Base-by-base conservation (phyloP, 495 filamentous ascomycete genomes). In the Sabuloglossum arenarium region DNA sequence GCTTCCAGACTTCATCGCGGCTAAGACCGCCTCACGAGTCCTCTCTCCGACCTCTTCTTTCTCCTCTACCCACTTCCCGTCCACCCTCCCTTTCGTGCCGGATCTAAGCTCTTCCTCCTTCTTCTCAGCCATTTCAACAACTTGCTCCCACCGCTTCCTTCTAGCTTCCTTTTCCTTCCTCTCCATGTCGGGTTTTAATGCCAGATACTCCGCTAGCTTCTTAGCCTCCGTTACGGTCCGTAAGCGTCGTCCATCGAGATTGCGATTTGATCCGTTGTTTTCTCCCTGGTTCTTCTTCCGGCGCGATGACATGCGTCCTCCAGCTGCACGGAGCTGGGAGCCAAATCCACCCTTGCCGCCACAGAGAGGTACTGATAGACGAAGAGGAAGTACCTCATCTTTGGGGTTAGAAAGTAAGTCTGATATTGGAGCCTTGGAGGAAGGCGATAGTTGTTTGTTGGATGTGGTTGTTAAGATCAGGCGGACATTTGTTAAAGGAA, bases 291-390 rank as follows among this genome's bases (percentile, higher is more conserved):
- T 76, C 68, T 80, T 81, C 75, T 94, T 95, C 65, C 86, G 85
- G 67, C 86, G 88, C 6, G 80, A 85, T 0, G 87, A 91, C 91
- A 98, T 98, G 70, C 91, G 91, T 16, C 91, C 91, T 64, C 91
- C 91, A 14, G 91, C 91, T 4, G 91, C 91, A 65, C 91, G 87
- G 28, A 98, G 81, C 67, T 97, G 93, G 6, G 88, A 94, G 60
- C 91, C 91, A 68, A 98, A 98, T 56, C 91, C 91, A 66, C 91
- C 91, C 65, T 98, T 98, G 62, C 91, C 91, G 64, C 91, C 91
- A 62, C 79, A 81, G 39, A 95, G 70, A 10, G 84, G 72, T 6
- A 79, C 70, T 16, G 79, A 79, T 27, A 97, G 77, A 47, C 87
- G 86, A 10, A 97, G 76, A 1, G 87, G 79, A 55, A 98, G 75